phyloP scores from a whole-genome alignment of 2,329 filamentous ascomycete species.

The Arthroderma uncinatum region DNA sequence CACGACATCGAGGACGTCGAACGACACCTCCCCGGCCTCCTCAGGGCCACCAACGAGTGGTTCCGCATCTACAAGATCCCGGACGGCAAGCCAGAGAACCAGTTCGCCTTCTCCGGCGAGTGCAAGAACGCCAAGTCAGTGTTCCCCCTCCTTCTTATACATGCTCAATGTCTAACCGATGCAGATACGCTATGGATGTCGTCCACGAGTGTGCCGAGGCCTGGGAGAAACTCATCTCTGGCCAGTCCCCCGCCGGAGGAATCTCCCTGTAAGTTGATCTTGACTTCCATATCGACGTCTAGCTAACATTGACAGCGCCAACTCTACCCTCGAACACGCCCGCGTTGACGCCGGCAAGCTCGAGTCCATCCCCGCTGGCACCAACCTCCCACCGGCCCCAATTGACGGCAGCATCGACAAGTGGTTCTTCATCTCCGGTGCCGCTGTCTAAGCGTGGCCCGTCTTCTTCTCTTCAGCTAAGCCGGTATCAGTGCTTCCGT shows the following conservation, averaged over 20 bases:
- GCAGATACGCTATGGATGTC: conserved; percentile 83
- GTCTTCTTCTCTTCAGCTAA: no score
- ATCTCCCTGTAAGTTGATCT: conserved; percentile 63
- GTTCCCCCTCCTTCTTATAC: not conserved
- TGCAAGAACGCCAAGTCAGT: conserved; percentile 97
- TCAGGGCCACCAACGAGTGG: conserved; percentile 98
- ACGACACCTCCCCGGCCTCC: conserved; percentile 89
- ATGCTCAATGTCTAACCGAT: not conserved
- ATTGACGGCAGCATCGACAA: conserved; percentile 98
- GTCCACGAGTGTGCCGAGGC: conserved; percentile 92
- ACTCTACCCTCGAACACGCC: conserved; percentile 62
- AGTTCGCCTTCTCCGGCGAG: conserved; percentile 99
- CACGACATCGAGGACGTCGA: conserved; percentile 99
- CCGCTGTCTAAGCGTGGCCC: conserved; percentile 74
- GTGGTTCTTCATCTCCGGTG: conserved; percentile 99
- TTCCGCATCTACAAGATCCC: conserved; percentile 99
- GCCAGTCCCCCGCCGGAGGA: conserved; percentile 67
- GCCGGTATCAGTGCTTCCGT: no score
- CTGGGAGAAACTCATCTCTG: conserved; percentile 90
- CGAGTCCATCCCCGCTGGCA: conserved; percentile 57
- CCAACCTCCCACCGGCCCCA: conserved; percentile 73
- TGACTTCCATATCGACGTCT: not conserved
- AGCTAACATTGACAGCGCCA: conserved; percentile 49
- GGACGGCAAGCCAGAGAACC: conserved; percentile 99
- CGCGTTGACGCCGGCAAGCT: conserved; percentile 60